phyloP scores from a whole-genome alignment of 2,329 filamentous ascomycete species.

The Diaporthe longicolla region DNA sequence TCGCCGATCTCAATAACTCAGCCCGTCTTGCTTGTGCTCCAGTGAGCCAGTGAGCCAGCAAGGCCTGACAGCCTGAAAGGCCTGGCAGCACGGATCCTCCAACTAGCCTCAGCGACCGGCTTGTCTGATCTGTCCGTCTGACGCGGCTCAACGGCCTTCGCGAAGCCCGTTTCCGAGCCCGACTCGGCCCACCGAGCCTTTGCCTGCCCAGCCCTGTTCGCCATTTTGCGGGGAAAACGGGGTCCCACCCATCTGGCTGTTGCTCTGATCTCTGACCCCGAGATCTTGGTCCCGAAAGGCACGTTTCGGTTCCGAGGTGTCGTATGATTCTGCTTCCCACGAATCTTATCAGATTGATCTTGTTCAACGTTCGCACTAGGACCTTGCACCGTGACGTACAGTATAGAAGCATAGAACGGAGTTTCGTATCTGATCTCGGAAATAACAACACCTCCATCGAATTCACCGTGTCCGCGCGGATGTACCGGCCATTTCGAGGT shows the following conservation, averaged over 20 bases:
- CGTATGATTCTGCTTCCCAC: constrained; percentile 15
- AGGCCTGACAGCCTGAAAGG: background rate
- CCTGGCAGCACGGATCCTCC: background rate
- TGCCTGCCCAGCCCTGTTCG: background rate
- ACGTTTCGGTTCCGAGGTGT: constrained; percentile 18
- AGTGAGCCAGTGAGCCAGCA: background rate
- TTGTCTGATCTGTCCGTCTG: constrained; percentile 33
- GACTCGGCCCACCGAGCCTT: constrained; percentile 9
- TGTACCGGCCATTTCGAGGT: background rate
- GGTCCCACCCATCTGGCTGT: constrained; percentile 1
- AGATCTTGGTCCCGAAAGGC: constrained; percentile 26
- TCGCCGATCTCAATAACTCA: constrained; percentile 20
- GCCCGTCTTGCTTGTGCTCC: constrained; percentile 3
- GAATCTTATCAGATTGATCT: constrained; percentile 33
- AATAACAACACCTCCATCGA: background rate
- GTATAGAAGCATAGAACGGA: background rate
- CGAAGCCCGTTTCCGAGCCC: constrained; percentile 30
- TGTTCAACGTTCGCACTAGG: background rate
- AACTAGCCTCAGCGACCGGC: constrained; percentile 9
- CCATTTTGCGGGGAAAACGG: constrained; percentile 30
- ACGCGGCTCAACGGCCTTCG: constrained; percentile 16
- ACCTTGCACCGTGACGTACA: background rate
- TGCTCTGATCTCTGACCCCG: constrained; percentile 8
- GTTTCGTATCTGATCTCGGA: background rate
- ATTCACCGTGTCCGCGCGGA: background rate